A percentile compares a stretch with the other conserved stretches of the same genome.
These are phyloP conservation scores for Oryza australiensis DNA, from an alignment of 176 grass and related monocot species.

Conservation along the genomic window DNA sequence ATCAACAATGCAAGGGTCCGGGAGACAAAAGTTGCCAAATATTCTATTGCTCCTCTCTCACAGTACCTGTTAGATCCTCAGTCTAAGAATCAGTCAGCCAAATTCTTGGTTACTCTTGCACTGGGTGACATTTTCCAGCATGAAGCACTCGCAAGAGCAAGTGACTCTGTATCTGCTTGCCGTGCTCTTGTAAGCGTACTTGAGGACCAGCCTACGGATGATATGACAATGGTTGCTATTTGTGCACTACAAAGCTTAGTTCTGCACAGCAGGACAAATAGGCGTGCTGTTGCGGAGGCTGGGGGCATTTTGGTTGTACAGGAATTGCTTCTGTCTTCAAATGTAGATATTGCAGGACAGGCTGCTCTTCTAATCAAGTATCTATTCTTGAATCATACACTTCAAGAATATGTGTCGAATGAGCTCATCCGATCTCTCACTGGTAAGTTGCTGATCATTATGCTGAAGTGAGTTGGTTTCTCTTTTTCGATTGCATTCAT, in stretches of 20 bases:
- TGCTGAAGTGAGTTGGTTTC: neutral
- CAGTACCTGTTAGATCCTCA: slow-evolving; percentile 92
- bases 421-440: slow-evolving; percentile 96
- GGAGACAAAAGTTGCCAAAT: slow-evolving; percentile 86
- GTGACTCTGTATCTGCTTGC: slow-evolving; percentile 81
- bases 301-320: slow-evolving; percentile 93
- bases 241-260: slow-evolving; percentile 95
- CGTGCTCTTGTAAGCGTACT: slow-evolving; percentile 84
- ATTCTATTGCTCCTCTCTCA: slow-evolving; percentile 83
- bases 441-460: slow-evolving; percentile 47
- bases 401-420: slow-evolving; percentile 98
- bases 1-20: slow-evolving; percentile 93
- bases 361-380: slow-evolving; percentile 83
- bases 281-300: slow-evolving; percentile 83
- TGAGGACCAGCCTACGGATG: slow-evolving; percentile 90
- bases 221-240: slow-evolving; percentile 95
- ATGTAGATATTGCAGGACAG: slow-evolving; percentile 82
- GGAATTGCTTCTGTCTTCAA: slow-evolving; percentile 82
- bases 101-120: slow-evolving; percentile 87
- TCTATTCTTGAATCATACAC: slow-evolving; percentile 95
- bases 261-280: slow-evolving; percentile 98
- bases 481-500: slow-evolving; percentile 19
- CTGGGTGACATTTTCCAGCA: slow-evolving; percentile 98
- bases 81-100: slow-evolving; percentile 79
- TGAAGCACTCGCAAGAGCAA: slow-evolving; percentile 84